phyloP scores from a whole-genome alignment of 352 stramenopile species.

The Phytopythium oedochilum region DNA sequence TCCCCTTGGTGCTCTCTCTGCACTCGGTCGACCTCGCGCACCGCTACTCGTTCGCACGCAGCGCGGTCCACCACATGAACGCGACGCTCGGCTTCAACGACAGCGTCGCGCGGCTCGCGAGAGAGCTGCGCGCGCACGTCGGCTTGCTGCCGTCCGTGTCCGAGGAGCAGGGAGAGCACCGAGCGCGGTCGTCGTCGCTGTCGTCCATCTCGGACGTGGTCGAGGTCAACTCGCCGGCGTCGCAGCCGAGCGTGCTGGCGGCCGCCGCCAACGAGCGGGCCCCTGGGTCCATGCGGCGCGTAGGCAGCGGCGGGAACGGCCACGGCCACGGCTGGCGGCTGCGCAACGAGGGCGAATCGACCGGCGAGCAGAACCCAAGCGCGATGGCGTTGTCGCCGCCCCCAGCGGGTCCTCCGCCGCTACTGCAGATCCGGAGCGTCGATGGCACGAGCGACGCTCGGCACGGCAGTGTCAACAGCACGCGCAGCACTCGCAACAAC shows the following conservation, averaged over 20 bases:
- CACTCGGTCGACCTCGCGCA: constrained; percentile 71
- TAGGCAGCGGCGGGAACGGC: background rate
- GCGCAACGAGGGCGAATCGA: background rate
- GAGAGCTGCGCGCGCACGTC: constrained; percentile 29
- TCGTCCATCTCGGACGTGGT: constrained; percentile 21
- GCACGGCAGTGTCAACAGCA: background rate
- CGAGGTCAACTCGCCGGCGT: constrained; percentile 19
- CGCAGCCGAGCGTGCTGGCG: background rate
- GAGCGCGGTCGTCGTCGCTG: constrained; percentile 14
- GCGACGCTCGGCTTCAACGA: constrained; percentile 70
- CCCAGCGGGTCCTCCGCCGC: background rate
- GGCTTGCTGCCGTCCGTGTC: constrained; percentile 10
- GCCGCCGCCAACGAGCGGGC: background rate
- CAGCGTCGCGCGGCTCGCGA: constrained; percentile 56
- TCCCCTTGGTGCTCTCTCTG: constrained; percentile 70
- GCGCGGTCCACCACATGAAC: constrained; percentile 77
- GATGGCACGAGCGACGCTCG: background rate
- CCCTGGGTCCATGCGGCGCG: too few species aligned
- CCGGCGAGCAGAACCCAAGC: background rate
- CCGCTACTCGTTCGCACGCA: constrained; percentile 77
- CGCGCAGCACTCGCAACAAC: background rate
- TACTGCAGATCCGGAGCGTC: background rate
- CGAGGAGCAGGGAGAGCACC: constrained; percentile 12
- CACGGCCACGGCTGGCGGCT: constrained; percentile 5
- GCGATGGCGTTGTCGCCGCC: background rate